A percentile compares a stretch with the other conserved stretches of the same genome.
Conservation (phyloP, 441 rosid genomes). For the Omphalea diandra region DNA sequence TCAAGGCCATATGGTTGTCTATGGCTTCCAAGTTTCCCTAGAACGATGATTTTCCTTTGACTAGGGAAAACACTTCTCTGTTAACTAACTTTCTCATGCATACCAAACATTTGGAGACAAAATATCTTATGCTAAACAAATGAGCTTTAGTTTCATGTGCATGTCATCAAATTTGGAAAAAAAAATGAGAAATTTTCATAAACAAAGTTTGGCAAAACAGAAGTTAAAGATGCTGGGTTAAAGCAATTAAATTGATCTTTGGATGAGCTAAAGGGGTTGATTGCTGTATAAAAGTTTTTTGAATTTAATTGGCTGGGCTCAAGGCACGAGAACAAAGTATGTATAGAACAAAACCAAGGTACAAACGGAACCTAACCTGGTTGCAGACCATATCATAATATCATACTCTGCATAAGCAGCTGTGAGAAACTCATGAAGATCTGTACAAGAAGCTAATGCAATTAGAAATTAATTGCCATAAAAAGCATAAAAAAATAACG, state of each 20-base stretch:
- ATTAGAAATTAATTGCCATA: background rate
- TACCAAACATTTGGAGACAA: background rate
- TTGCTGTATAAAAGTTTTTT: background rate
- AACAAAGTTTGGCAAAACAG: background rate
- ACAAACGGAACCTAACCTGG: conserved; percentile 51
- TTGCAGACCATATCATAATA: conserved; percentile 98
- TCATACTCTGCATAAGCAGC: conserved; percentile 89
- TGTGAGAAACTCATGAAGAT: conserved; percentile 95
- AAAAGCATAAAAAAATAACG: background rate
- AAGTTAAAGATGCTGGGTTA: background rate
- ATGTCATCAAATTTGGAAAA: background rate
- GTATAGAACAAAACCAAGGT: background rate
- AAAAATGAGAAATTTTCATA: background rate
- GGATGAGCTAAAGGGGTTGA: background rate
- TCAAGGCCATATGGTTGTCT: no score
- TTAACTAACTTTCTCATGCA: background rate
- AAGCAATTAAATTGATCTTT: background rate
- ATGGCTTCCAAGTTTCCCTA: background rate
- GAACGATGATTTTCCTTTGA: background rate
- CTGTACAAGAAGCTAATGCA: conserved; percentile 40
- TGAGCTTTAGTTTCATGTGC: background rate
- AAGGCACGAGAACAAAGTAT: background rate
- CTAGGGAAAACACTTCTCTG: background rate
- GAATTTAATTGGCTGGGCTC: background rate
- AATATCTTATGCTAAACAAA: background rate